These are phyloP conservation scores for Phytophthora nicotianae DNA, from an alignment of 352 stramenopile genomes.

Conservation along the genomic window DNA sequence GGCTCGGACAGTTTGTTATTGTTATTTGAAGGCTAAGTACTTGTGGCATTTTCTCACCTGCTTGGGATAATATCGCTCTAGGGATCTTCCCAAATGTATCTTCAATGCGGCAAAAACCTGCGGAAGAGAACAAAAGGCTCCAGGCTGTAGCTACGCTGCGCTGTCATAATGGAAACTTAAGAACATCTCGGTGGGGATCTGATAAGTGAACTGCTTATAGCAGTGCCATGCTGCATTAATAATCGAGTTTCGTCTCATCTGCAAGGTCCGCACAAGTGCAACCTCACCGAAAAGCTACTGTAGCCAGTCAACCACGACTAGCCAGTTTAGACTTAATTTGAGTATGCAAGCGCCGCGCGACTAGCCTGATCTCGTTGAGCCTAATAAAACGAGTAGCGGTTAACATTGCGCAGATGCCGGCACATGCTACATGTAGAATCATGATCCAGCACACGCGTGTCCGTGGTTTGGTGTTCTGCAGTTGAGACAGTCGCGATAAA, in stretches of 20 bases:
- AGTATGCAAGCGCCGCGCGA: neutral
- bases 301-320: neutral
- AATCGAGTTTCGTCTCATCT: constrained; percentile 4
- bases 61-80: too few species aligned
- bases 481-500: constrained; percentile 20
- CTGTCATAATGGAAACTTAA: constrained; percentile 8
- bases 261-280: too few species aligned
- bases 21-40: too few species aligned
- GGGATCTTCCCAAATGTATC: too few species aligned
- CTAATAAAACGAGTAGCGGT: neutral
- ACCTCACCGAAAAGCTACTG: constrained; percentile 17
- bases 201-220: too few species aligned
- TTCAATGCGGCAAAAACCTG: neutral
- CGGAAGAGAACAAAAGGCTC: neutral
- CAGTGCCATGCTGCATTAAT: too few species aligned
- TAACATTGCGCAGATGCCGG: constrained; percentile 14
- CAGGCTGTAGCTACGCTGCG: neutral
- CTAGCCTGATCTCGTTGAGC: neutral
- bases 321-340: constrained; percentile 11
- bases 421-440: too few species aligned
- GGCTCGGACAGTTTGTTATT: too few species aligned
- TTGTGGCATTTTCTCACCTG: too few species aligned
- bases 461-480: constrained; percentile 10
- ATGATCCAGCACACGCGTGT: neutral
- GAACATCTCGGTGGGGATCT: neutral